Evolutionary conservation across 169 alveolate species (phyloP).

Genomic region (Toxoplasma gondii): DNA sequence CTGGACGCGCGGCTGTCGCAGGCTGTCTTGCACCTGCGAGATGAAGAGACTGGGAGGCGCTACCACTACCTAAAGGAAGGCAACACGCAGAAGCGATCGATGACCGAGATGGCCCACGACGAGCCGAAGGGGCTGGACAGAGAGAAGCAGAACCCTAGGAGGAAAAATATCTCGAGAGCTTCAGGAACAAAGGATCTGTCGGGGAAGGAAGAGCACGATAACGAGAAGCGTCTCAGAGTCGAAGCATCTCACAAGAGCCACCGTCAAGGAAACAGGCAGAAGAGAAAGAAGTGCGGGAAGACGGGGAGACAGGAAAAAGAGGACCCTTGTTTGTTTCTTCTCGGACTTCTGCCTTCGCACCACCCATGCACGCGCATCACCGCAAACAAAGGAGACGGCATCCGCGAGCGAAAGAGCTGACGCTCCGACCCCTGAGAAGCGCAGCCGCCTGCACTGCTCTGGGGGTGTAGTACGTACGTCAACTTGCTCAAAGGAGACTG

Average conservation of each 20-base stretch:
- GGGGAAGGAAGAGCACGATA: background rate
- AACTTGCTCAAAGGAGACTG: constrained; percentile 11
- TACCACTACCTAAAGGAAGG: constrained; percentile 81
- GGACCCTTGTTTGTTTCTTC: too few relatives aligned
- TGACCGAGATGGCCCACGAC: background rate
- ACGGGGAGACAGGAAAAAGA: too few relatives aligned
- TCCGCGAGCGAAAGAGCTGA: too few relatives aligned
- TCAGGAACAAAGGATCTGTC: background rate
- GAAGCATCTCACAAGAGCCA: background rate
- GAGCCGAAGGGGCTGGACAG: background rate
- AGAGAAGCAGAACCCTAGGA: background rate
- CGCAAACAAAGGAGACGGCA: too few relatives aligned
- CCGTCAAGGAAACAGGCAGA: background rate
- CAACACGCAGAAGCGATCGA: background rate
- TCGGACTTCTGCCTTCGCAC: too few relatives aligned
- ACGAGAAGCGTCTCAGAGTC: background rate
- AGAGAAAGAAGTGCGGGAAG: too few relatives aligned
- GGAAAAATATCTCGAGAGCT: background rate
- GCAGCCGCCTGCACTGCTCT: background rate
- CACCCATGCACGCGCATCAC: too few relatives aligned
- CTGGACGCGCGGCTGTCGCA: constrained; percentile 75
- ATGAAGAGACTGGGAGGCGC: constrained; percentile 90
- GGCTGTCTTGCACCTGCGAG: constrained; percentile 76
- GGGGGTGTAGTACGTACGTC: constrained; percentile 12
- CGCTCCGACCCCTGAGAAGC: too few relatives aligned